Conservation (phyloP, 1,139 yeast genomes). For the Kurtzmaniella quercitrusa region DNA sequence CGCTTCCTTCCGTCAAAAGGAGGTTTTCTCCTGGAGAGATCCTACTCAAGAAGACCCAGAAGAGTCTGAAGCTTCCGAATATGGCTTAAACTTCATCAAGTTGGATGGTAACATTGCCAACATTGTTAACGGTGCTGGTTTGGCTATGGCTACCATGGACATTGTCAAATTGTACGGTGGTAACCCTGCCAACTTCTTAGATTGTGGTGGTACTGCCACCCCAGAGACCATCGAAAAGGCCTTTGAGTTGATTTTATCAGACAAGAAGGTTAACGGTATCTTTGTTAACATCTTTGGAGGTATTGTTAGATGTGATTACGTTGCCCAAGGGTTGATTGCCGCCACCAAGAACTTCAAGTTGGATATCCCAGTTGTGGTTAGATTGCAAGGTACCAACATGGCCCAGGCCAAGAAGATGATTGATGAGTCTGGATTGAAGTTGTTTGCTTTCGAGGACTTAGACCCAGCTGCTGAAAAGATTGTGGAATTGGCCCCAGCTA, state of each 20-base stretch:
- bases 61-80: conserved; percentile 87
- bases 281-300: conserved; percentile 99
- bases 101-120: conserved; percentile 98
- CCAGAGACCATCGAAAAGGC: conserved; percentile 98
- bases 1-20: conserved; percentile 92
- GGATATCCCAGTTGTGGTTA: conserved; percentile 91
- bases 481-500: conserved; percentile 57
- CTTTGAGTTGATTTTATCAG: conserved; percentile 86
- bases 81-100: conserved; percentile 93
- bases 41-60: conserved; percentile 96
- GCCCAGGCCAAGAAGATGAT: conserved; percentile 86
- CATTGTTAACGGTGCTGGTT: conserved; percentile 98
- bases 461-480: conserved; percentile 98
- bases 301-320: conserved; percentile 98
- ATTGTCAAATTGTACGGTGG: conserved; percentile 98
- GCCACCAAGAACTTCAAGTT: conserved; percentile 96
- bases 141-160: conserved; percentile 99
- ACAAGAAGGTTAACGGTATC: conserved; percentile 87
- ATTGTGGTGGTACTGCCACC: conserved; percentile 99
- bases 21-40: conserved; percentile 96
- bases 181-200: conserved; percentile 97
- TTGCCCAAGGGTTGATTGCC: conserved; percentile 94
- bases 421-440: conserved; percentile 85
- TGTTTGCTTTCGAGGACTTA: conserved; percentile 85
- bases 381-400: conserved; percentile 97